phyloP scores from a whole-genome alignment of 495 filamentous ascomycete genomes.

The Lindgomyces ingoldianus region DNA sequence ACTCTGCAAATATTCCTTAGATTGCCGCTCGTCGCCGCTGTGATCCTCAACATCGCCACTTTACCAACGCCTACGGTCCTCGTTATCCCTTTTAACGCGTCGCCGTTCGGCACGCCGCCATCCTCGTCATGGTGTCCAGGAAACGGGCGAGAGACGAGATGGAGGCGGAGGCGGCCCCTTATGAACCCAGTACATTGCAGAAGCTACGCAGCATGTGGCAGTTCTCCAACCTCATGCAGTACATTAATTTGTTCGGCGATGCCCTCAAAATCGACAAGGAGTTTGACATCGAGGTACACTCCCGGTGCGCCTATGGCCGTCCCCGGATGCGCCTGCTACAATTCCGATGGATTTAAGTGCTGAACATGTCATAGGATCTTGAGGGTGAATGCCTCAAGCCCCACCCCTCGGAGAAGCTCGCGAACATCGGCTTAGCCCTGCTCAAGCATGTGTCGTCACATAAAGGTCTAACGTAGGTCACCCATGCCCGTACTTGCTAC shows the following conservation, averaged over 20 bases:
- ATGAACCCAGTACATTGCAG: constrained; percentile 60
- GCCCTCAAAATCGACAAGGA: constrained; percentile 85
- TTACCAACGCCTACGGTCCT: not conserved
- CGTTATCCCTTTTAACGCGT: constrained; percentile 27
- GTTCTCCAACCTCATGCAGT: constrained; percentile 93
- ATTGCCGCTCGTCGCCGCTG: not conserved
- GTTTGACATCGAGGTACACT: constrained; percentile 78
- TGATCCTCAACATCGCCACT: not conserved
- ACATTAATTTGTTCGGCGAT: constrained; percentile 83
- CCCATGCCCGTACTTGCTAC: not conserved
- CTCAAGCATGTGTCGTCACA: constrained; percentile 94
- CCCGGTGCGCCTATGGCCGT: constrained; percentile 18
- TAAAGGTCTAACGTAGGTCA: constrained; percentile 79
- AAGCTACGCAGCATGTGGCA: constrained; percentile 88
- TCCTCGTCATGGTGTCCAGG: constrained; percentile 56
- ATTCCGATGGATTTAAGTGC: constrained; percentile 1
- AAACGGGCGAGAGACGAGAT: constrained; percentile 75
- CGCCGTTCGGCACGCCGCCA: constrained; percentile 24
- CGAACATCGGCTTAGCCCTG: constrained; percentile 81
- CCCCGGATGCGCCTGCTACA: not conserved
- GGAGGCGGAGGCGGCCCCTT: constrained; percentile 51
- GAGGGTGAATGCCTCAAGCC: constrained; percentile 85
- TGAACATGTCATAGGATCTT: constrained; percentile 65
- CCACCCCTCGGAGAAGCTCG: constrained; percentile 66
- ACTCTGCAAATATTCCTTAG: not conserved